Conservation (phyloP, 2,329 filamentous ascomycete species). For the Iodosphaeria phyllophila region DNA sequence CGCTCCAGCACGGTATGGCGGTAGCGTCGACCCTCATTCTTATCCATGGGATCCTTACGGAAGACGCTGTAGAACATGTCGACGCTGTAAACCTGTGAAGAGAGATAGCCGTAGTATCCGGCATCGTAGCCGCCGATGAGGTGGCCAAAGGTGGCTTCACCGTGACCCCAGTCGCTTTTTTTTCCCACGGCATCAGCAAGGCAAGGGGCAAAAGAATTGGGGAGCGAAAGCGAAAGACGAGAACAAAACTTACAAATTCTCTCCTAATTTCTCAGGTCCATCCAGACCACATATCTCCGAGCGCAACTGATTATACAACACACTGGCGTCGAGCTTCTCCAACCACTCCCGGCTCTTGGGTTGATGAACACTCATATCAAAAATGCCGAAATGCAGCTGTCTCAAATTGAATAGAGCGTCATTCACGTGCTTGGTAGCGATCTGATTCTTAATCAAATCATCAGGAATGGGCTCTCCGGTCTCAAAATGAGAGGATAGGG, state of each 20-base stretch:
- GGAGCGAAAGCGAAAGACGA: background rate
- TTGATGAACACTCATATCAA: conserved; percentile 67
- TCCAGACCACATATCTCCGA: conserved; percentile 55
- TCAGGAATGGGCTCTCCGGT: conserved; percentile 53
- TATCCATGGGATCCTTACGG: conserved; percentile 61
- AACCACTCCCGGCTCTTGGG: conserved; percentile 50
- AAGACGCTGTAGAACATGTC: conserved; percentile 80
- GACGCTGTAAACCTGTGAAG: conserved; percentile 61
- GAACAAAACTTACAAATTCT: conserved; percentile 25
- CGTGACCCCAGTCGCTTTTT: conserved; percentile 49
- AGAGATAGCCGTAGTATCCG: conserved; percentile 62
- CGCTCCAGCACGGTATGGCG: conserved; percentile 61
- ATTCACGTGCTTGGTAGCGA: conserved; percentile 66
- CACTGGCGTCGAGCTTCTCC: conserved; percentile 43
- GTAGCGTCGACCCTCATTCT: conserved; percentile 54
- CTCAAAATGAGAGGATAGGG: conserved; percentile 56
- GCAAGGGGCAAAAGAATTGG: background rate
- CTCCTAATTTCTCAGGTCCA: conserved; percentile 49
- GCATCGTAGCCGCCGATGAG: conserved; percentile 73
- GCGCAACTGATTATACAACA: conserved; percentile 54
- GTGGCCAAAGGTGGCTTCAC: conserved; percentile 66
- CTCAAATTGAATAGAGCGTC: conserved; percentile 61
- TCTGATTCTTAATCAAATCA: conserved; percentile 53
- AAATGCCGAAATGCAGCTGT: conserved; percentile 66
- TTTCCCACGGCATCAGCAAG: background rate